Conservation (phyloP, 129 eudicot genomes). For the Lactuca sativa region DNA sequence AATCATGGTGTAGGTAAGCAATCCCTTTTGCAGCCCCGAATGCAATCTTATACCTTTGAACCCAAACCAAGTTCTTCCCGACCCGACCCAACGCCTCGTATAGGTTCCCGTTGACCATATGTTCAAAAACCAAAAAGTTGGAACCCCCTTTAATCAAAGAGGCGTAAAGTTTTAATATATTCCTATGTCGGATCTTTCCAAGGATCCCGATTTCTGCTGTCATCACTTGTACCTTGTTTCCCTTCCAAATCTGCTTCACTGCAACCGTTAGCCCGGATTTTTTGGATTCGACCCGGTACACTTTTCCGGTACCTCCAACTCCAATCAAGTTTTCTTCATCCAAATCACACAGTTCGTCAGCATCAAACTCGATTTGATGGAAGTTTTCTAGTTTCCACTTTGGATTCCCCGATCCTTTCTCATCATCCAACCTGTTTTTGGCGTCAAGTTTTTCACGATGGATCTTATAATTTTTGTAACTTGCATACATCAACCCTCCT, state of each 20-base stretch:
- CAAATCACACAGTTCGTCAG: constrained; percentile 56
- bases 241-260: constrained; percentile 76
- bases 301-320: constrained; percentile 87
- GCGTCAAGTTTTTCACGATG: constrained; percentile 21
- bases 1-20: constrained; percentile 91
- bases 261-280: constrained; percentile 76
- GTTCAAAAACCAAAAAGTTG: constrained; percentile 79
- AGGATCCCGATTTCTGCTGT: constrained; percentile 73
- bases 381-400: constrained; percentile 79
- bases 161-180: constrained; percentile 77
- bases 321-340: constrained; percentile 82
- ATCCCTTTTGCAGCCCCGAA: constrained; percentile 92
- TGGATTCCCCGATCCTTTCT: constrained; percentile 33
- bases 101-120: constrained; percentile 80
- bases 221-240: constrained; percentile 47
- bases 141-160: constrained; percentile 62
- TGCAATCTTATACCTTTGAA: constrained; percentile 65
- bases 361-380: constrained; percentile 78
- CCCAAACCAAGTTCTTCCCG: constrained; percentile 73
- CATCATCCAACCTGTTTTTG: constrained; percentile 24
- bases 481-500: constrained; percentile 48
- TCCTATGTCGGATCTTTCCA: constrained; percentile 77
- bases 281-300: constrained; percentile 73
- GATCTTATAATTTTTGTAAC: constrained; percentile 50
- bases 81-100: constrained; percentile 60